phyloP scores from a whole-genome alignment of 176 grass and related monocot species.

The Elymus sibiricus region DNA sequence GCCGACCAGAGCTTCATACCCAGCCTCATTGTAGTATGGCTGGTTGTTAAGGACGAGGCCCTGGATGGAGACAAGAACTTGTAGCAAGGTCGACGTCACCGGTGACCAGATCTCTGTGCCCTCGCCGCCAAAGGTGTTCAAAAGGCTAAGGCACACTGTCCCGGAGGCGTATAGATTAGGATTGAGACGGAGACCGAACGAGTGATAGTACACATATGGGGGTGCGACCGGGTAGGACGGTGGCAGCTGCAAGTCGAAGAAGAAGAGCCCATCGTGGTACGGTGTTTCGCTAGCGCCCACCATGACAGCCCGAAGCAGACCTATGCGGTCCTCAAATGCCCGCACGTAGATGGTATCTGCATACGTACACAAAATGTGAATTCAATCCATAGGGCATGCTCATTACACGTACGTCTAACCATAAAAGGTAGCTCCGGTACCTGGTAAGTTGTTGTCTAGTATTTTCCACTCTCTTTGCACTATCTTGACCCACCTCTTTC shows the following conservation, averaged over 20 bases:
- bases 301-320: neutral
- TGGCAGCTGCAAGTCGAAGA: conserved; percentile 11
- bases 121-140: neutral
- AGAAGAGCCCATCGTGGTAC: conserved; percentile 25
- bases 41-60: neutral
- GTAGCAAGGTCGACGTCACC: neutral
- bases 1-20: neutral
- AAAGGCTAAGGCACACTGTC: conserved; percentile 33
- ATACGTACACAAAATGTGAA: neutral
- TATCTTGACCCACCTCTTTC: conserved; percentile 6
- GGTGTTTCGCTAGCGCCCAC: neutral
- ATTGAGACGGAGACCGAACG: conserved; percentile 10
- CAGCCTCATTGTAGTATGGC: neutral
- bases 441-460: neutral
- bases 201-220: conserved; percentile 24
- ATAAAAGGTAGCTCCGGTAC: neutral
- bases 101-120: conserved; percentile 21
- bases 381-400: neutral
- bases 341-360: neutral
- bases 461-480: conserved; percentile 19
- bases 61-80: neutral
- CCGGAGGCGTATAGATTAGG: conserved; percentile 32
- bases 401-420: neutral
- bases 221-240: neutral
- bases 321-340: conserved; percentile 18